Evolutionary conservation across 2,329 filamentous ascomycete species (phyloP).

Genomic region (Hypoxylon rubiginosum): DNA sequence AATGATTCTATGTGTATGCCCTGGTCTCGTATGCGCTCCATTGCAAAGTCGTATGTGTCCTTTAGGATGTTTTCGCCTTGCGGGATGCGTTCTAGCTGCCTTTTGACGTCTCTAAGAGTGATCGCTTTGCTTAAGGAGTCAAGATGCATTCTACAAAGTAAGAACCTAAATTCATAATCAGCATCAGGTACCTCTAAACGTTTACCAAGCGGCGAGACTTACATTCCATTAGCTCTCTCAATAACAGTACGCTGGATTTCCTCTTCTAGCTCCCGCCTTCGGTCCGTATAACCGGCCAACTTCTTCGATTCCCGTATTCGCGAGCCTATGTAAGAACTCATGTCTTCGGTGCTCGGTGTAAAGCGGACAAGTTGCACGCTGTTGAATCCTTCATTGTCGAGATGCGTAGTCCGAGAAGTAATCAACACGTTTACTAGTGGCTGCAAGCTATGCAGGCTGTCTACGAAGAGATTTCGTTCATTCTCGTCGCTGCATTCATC

Average conservation of each 20-base stretch:
- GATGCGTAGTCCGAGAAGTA: conserved; percentile 27
- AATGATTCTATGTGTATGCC: conserved; percentile 26
- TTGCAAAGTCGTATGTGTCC: conserved; percentile 34
- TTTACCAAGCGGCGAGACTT: neutral
- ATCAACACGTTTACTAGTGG: conserved; percentile 31
- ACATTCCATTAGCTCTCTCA: conserved; percentile 37
- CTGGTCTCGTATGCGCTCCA: conserved; percentile 34
- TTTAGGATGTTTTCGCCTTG: conserved; percentile 35
- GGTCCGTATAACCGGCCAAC: conserved; percentile 18
- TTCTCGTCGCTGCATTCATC: conserved; percentile 34
- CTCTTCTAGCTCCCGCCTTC: conserved; percentile 25
- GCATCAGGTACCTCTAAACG: neutral
- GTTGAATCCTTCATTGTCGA: conserved; percentile 20
- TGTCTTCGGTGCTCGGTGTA: conserved; percentile 31
- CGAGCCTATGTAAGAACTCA: conserved; percentile 32
- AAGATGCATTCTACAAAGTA: conserved; percentile 36
- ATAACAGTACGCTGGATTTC: conserved; percentile 27
- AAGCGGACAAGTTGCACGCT: conserved; percentile 26
- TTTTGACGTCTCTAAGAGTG: conserved; percentile 27
- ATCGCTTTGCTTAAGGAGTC: conserved; percentile 33
- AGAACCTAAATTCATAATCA: conserved; percentile 20
- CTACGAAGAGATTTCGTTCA: conserved; percentile 30
- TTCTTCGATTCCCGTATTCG: conserved; percentile 35
- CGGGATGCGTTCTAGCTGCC: conserved; percentile 27
- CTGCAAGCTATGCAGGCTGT: conserved; percentile 30